Conservation (phyloP, 75 land plant species). For the Ceratopteris richardii region DNA sequence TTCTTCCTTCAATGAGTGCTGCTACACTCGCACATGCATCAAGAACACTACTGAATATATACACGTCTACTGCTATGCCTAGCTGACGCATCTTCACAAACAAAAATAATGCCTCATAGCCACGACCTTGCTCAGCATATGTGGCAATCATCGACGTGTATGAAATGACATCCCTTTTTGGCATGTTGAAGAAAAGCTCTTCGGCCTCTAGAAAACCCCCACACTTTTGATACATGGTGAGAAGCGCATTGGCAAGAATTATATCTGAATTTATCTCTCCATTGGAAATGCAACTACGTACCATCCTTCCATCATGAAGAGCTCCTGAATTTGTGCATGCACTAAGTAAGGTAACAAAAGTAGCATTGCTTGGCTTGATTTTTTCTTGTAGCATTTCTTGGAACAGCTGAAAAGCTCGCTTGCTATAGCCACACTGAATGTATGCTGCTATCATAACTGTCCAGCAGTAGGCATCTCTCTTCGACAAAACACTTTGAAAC, state of each 20-base stretch:
- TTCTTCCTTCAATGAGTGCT: conserved; percentile 39
- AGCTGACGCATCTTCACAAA: not conserved
- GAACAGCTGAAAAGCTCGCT: conserved; percentile 2
- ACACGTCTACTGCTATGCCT: not conserved
- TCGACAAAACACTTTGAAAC: not conserved
- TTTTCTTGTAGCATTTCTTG: not conserved
- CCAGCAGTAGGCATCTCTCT: not conserved
- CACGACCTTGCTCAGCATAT: conserved; percentile 6
- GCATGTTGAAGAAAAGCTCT: conserved; percentile 25
- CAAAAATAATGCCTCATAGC: not conserved
- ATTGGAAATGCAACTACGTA: not conserved
- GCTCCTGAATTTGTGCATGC: too few species aligned
- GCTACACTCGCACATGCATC: conserved; percentile 48
- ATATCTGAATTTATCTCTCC: conserved; percentile 1
- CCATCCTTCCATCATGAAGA: too few species aligned
- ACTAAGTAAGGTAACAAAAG: not conserved
- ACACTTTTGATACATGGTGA: conserved; percentile 16
- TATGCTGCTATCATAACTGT: conserved; percentile 3
- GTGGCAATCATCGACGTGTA: conserved; percentile 37
- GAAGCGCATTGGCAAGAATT: conserved; percentile 31
- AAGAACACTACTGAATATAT: conserved; percentile 31
- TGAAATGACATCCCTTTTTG: conserved; percentile 17
- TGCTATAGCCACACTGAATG: conserved; percentile 1
- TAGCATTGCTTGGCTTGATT: not conserved
- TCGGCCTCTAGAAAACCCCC: conserved; percentile 23